Base-by-base conservation (phyloP, 345 rosid species). In the Aquilaria yunnanensis region DNA sequence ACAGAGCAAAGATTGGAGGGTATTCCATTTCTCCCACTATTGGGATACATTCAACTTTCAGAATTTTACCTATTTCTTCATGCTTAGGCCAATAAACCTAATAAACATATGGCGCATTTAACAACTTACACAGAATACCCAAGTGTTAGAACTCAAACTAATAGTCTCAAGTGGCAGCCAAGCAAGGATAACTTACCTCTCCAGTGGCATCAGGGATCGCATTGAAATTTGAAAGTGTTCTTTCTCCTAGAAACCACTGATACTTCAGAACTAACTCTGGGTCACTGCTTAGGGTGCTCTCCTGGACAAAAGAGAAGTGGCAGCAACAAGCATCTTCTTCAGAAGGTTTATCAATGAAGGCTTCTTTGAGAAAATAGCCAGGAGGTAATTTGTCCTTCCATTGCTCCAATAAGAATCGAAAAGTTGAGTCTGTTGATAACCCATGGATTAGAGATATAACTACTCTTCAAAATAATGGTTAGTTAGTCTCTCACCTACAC, bases 1-100 rank as follows among this genome's bases (percentile, higher is more conserved):
- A 86, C 63, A 93, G 68, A 54, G 92, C 96, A 86, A 80, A 93
- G 66, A 93, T 68, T 64, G 90, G 58, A 67, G 94, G 85, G 78
- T 82, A 90, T 57, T 83, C 88, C 23, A 76, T 86, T 71, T 81
- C 89, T 54, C 85, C 96, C 66, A 86, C 61, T 51, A 77, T 68
- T 43, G 92, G 86, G 51, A 77, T 79, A 66, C 98, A 93, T 72
- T 84, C 89, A 62, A 85, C 92, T 75, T 88, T 93, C 51, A 93
- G 77, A 75, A 90, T 69, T 78, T 80, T 90, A 64, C 72, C 79
- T 66, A 93, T 81, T 69, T 93, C 94, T 74, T 73, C 96, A 73
- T 72, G 86, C 81, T 83, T 90, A 66, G 98, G 97, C 97, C 94
- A 88, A 75, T 81, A 93, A 56, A 82, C 94, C 98, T 93, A 76